A percentile compares a stretch with the other conserved stretches of the same genome.
phyloP scores from a whole-genome alignment of 345 rosid species.

The Eutrema yunnanense region DNA sequence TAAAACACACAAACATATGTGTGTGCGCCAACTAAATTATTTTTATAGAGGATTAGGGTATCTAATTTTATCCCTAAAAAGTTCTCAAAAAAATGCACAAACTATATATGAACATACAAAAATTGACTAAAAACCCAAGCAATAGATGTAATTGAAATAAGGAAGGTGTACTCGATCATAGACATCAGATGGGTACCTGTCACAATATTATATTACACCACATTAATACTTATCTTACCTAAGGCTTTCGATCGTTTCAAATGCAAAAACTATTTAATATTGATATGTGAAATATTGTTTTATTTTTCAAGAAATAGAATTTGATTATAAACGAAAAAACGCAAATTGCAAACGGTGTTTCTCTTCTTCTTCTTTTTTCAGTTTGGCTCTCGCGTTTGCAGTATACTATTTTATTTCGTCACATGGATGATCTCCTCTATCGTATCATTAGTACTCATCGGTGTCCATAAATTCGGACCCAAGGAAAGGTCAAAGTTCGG shows the following conservation, averaged over 20 bases:
- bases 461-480: constrained; percentile 25
- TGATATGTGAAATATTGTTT: background rate
- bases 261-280: background rate
- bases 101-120: too few relatives aligned
- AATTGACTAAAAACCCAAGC: too few relatives aligned
- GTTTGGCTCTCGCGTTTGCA: too few relatives aligned
- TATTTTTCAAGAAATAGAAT: background rate
- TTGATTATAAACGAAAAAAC: background rate
- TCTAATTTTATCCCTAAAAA: too few relatives aligned
- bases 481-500: constrained; percentile 25
- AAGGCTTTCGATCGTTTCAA: background rate
- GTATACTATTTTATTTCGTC: background rate
- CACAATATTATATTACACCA: background rate
- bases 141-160: too few relatives aligned
- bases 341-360: background rate
- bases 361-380: too few relatives aligned
- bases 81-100: too few relatives aligned
- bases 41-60: too few relatives aligned
- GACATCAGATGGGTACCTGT: constrained; percentile 19
- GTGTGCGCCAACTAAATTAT: too few relatives aligned
- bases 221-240: background rate
- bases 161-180: background rate
- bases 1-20: too few relatives aligned
- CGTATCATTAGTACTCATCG: constrained; percentile 1
- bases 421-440: constrained; percentile 23